Evolutionary conservation across 2,329 filamentous ascomycete genomes (phyloP), one percentile per base, ranked within the genome.

Genomic region (Epichloe festucae): DNA sequence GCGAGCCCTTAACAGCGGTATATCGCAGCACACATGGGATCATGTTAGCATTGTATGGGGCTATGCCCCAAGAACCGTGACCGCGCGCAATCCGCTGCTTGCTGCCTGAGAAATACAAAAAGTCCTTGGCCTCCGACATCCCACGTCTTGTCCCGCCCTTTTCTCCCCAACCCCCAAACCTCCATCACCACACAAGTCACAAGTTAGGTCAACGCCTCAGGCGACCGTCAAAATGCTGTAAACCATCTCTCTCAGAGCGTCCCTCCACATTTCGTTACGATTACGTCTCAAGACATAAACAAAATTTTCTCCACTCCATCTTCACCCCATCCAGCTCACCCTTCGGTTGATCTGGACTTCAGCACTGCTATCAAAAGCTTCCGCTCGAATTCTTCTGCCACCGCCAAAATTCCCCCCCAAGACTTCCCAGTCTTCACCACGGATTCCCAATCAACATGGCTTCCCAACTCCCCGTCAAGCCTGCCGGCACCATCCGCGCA

Each of bases 391-490:
- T 77, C 72, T 55, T 48, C 49, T 62, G 67, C 65, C 63, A 75
- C 75, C 74, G 70, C 72, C 70, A 81, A 72, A 72, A 81, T 81
- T 78, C 67, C 74, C 72, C 67, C 70, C 65, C 78, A 75, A 80
- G 82, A 84, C 79, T 79, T 77, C 61, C 65, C 75, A 79, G 82
- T 86, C 82, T 84, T 84, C 84, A 89, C 77, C 78, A 89, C 85
- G 85, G 85, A 85, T 87, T 79, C 81, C 69, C 76, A 76, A 72
- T 80, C 81, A 89, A 63, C 77, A 90, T 90, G 86, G 86, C 84
- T 77, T 82, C 79, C 84, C 77, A 82, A 81, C 74, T 80, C 73
- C 74, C 73, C 75, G 64, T 63, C 73, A 68, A 78, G 73, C 76
- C 76, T 74, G 77, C 78, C 78, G 80, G 80, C 78, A 73, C 61